These are phyloP conservation scores for Patellifolia procumbens DNA, from an alignment of 179 eudicot genomes.

Conservation along the genomic window DNA sequence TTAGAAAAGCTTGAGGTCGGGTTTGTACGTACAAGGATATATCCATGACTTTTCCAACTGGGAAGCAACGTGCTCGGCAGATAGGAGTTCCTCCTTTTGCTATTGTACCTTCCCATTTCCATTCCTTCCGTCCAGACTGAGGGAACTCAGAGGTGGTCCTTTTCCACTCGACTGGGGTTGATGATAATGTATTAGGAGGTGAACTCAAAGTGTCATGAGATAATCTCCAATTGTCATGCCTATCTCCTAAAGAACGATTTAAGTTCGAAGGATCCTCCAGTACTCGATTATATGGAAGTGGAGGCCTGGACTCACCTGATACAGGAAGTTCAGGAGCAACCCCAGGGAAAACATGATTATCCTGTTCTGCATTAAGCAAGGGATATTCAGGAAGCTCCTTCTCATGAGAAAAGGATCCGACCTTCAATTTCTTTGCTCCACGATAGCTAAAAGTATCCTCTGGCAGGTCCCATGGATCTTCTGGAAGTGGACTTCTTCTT, in stretches of 20 bases:
- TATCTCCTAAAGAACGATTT: constrained; percentile 43
- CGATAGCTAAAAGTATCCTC: constrained; percentile 48
- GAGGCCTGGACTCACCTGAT: constrained; percentile 41
- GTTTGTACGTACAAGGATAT: constrained; percentile 63
- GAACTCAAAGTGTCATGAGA: constrained; percentile 43
- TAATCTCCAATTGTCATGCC: constrained; percentile 43
- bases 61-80: constrained; percentile 90
- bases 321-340: constrained; percentile 40
- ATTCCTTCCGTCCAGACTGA: constrained; percentile 38
- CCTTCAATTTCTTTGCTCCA: constrained; percentile 58
- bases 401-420: constrained; percentile 41
- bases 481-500: constrained; percentile 44
- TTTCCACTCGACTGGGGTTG: constrained; percentile 42
- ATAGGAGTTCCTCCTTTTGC: constrained; percentile 85
- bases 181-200: constrained; percentile 41
- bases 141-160: constrained; percentile 48
- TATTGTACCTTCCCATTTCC: constrained; percentile 93
- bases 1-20: background rate
- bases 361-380: constrained; percentile 50
- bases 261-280: constrained; percentile 43
- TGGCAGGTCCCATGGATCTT: constrained; percentile 71
- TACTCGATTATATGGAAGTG: constrained; percentile 38
- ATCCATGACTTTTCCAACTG: constrained; percentile 77
- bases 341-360: constrained; percentile 39
- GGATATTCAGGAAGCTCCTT: constrained; percentile 67